phyloP scores from a whole-genome alignment of 306 rosid genomes.

The Benincasa hispida region DNA sequence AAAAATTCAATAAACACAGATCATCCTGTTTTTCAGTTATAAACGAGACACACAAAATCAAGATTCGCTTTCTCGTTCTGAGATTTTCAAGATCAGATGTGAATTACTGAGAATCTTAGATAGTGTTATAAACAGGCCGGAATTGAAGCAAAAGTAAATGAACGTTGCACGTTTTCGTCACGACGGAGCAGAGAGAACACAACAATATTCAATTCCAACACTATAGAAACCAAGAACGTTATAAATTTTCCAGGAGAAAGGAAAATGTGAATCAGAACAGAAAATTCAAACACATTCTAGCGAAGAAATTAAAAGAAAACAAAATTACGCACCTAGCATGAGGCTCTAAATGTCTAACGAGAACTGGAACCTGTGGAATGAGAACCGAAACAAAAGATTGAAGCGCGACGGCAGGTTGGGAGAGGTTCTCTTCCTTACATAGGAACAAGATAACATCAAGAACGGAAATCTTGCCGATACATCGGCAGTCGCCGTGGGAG shows the following conservation, averaged over 20 bases:
- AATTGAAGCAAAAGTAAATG: not conserved
- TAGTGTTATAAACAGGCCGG: not conserved
- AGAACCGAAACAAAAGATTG: conserved; percentile 33
- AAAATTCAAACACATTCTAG: not conserved
- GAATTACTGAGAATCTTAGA: not conserved
- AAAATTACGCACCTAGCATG: conserved; percentile 39
- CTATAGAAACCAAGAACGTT: not conserved
- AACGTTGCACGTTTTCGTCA: not conserved
- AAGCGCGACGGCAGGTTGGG: conserved; percentile 44
- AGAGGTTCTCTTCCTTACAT: conserved; percentile 27
- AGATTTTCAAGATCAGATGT: not conserved
- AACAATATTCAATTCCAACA: not conserved
- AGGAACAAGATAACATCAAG: conserved; percentile 50
- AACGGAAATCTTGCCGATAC: conserved; percentile 58
- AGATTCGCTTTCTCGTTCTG: not conserved
- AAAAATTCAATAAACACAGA: not conserved
- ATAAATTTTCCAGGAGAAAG: not conserved
- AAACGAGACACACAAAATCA: not conserved
- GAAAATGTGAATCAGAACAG: not conserved
- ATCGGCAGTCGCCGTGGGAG: conserved; percentile 24
- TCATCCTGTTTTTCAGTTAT: not conserved
- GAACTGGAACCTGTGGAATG: conserved; percentile 7
- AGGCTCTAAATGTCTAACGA: conserved; percentile 53
- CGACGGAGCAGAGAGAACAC: not conserved
- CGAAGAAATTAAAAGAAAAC: no score